Evolutionary conservation across 805 yeast genomes (phyloP).

Genomic region (Yamadazyma akitaensis): DNA sequence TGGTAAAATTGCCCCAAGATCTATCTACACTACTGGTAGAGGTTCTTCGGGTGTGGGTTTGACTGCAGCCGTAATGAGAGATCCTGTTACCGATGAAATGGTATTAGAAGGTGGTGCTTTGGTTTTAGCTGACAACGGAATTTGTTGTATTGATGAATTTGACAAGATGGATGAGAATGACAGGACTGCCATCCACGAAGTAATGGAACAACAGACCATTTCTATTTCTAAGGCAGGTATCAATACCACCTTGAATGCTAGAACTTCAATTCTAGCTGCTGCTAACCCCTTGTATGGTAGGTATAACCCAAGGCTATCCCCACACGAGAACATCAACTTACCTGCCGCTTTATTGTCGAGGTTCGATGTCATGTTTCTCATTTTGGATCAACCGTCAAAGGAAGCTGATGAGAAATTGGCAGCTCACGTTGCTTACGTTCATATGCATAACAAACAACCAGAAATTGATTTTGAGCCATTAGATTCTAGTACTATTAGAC

Average conservation of each 20-base stretch:
- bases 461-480: conserved; percentile 70
- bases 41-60: conserved; percentile 99
- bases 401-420: conserved; percentile 86
- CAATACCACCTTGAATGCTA: conserved; percentile 90
- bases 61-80: conserved; percentile 98
- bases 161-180: conserved; percentile 98
- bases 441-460: conserved; percentile 89
- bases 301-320: conserved; percentile 84
- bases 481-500: conserved; percentile 77
- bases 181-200: conserved; percentile 97
- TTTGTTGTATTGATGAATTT: conserved; percentile 98
- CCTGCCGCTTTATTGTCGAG: conserved; percentile 96
- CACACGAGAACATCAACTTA: conserved; percentile 90
- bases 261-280: conserved; percentile 94
- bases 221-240: conserved; percentile 97
- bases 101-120: conserved; percentile 97
- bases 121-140: conserved; percentile 94
- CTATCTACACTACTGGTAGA: conserved; percentile 96
- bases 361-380: conserved; percentile 84
- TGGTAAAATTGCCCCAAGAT: conserved; percentile 90
- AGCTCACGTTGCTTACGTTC: conserved; percentile 91
- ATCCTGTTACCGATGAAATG: conserved; percentile 99
- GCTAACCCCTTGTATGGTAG: conserved; percentile 98
- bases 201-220: conserved; percentile 98
- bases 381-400: conserved; percentile 78